phyloP scores from a whole-genome alignment of 768 basidiomycete genomes.

The Hemileccinum rubropunctum region DNA sequence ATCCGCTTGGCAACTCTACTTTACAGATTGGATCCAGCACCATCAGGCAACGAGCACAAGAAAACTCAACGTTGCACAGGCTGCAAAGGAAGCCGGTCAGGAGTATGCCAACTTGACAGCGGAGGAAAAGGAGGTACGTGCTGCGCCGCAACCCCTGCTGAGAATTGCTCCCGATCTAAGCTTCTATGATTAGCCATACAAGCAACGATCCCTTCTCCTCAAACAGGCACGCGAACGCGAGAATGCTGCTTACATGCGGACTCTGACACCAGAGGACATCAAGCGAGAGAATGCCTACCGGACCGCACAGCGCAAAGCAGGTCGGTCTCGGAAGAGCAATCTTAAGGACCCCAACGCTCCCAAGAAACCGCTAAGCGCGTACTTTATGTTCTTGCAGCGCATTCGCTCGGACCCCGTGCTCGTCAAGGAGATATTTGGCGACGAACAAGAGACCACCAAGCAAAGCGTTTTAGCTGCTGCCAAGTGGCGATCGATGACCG shows the following conservation, averaged over 20 bases:
- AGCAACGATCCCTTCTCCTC: constrained; percentile 75
- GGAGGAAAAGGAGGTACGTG: constrained; percentile 79
- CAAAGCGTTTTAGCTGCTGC: constrained; percentile 92
- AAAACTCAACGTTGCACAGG: constrained; percentile 93
- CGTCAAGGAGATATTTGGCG: constrained; percentile 80
- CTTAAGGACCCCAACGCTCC: constrained; percentile 97
- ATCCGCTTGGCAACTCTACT: constrained; percentile 95
- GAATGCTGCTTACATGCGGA: constrained; percentile 80
- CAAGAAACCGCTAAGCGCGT: constrained; percentile 92
- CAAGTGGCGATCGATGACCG: constrained; percentile 90
- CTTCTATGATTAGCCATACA: constrained; percentile 64
- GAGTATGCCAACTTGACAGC: constrained; percentile 77
- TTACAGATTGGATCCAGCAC: constrained; percentile 91
- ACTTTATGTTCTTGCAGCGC: constrained; percentile 92
- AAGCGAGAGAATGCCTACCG: constrained; percentile 90
- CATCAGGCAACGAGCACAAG: constrained; percentile 76
- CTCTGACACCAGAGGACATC: constrained; percentile 90
- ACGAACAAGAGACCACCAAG: constrained; percentile 90
- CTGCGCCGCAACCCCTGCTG: constrained; percentile 23
- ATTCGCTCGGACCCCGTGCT: constrained; percentile 77
- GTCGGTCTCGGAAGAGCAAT: constrained; percentile 89
- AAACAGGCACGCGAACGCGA: constrained; percentile 86
- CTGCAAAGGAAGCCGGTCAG: constrained; percentile 90
- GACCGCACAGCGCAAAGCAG: constrained; percentile 88
- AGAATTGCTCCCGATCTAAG: constrained; percentile 20